A percentile compares a stretch with the other conserved stretches of the same genome.
Conservation (phyloP, 2,329 filamentous ascomycete genomes). For the Aureobasidium subglaciale region DNA sequence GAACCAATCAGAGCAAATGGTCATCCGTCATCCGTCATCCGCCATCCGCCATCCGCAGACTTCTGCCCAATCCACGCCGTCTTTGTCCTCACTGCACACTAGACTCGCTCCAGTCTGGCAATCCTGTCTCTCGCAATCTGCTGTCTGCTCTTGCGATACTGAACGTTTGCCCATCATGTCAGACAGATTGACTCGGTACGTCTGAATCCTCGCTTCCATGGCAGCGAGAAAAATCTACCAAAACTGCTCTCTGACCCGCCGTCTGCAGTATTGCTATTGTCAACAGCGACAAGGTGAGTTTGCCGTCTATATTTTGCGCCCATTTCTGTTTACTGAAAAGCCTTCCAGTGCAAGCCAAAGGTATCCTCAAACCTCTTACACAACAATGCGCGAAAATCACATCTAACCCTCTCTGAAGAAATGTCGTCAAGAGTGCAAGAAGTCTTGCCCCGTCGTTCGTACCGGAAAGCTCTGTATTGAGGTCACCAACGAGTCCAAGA, state of each 20-base stretch:
- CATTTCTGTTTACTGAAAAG: not conserved
- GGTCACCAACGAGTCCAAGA: constrained; percentile 78
- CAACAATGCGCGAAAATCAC: constrained; percentile 4
- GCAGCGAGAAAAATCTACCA: constrained; percentile 10
- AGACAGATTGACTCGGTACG: constrained; percentile 91
- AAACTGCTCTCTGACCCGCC: constrained; percentile 15
- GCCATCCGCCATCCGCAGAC: no score
- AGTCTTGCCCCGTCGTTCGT: constrained; percentile 93
- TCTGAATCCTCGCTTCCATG: not conserved
- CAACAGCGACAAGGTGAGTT: constrained; percentile 85
- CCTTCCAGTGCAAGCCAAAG: constrained; percentile 74
- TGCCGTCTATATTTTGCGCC: constrained; percentile 22
- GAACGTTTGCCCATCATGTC: constrained; percentile 51
- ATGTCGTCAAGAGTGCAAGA: constrained; percentile 99
- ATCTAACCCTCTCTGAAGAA: constrained; percentile 50
- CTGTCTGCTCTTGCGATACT: not conserved
- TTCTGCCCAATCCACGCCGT: not conserved
- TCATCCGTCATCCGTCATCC: no score
- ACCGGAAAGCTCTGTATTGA: constrained; percentile 98
- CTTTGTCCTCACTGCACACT: not conserved
- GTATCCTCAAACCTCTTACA: constrained; percentile 37
- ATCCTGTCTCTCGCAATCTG: not conserved
- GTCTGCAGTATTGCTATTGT: constrained; percentile 85
- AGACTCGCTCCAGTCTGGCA: not conserved
- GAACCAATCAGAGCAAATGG: not conserved